Conservation (phyloP, 345 rosid species). For the Ceriops decandra region DNA sequence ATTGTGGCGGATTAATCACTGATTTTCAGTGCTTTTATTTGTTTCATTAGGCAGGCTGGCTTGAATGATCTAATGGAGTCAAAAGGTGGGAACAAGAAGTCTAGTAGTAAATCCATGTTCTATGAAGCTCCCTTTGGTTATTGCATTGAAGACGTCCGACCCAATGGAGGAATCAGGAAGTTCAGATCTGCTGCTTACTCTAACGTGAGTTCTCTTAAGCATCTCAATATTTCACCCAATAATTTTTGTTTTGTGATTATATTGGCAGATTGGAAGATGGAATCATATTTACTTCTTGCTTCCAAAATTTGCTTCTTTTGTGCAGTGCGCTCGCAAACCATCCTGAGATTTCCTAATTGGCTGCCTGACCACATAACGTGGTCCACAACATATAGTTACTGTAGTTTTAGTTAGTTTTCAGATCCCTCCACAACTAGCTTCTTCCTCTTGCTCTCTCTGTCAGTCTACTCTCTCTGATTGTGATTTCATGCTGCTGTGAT, state of each 20-base stretch:
- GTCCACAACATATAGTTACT: not conserved
- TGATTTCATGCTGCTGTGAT: not conserved
- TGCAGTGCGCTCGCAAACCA: constrained; percentile 41
- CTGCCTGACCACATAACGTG: constrained; percentile 13
- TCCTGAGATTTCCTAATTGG: constrained; percentile 24
- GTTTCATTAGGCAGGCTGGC: constrained; percentile 1
- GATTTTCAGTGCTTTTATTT: not conserved
- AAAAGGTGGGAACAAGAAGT: constrained; percentile 77
- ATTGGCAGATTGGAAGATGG: not conserved
- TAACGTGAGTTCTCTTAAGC: constrained; percentile 44
- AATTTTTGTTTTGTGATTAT: not conserved
- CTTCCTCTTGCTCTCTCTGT: constrained; percentile 15
- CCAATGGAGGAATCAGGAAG: constrained; percentile 86
- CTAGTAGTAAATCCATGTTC: constrained; percentile 52
- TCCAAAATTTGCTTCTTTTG: not conserved
- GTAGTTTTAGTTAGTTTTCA: constrained; percentile 9
- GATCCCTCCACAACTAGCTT: not conserved
- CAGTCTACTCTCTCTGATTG: constrained; percentile 16
- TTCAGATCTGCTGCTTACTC: constrained; percentile 94
- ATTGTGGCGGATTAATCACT: not conserved
- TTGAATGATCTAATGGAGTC: constrained; percentile 86
- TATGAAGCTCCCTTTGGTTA: constrained; percentile 94
- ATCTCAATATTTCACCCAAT: not conserved
- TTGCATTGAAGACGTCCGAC: constrained; percentile 89
- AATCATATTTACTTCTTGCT: not conserved